Base-by-base conservation (phyloP, 129 eudicot species). In the Centaurea solstitialis region DNA sequence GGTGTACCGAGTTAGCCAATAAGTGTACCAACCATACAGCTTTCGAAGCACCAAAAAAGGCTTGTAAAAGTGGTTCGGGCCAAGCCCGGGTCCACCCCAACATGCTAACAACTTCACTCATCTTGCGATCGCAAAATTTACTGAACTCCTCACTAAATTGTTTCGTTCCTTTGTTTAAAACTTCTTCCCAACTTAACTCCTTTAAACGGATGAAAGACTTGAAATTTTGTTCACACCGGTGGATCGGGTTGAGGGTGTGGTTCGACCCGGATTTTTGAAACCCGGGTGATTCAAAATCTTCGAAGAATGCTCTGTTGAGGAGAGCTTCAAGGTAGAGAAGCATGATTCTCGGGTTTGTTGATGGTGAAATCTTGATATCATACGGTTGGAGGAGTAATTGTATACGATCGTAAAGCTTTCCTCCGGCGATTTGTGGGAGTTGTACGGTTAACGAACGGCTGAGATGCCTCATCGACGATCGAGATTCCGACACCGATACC, bases 31-130 rank as follows among this genome's bases (percentile, higher is more conserved):
- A 72, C 99, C 99, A 95, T 13, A 93, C 97, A 0, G 97, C 83
- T 66, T 92, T 94, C 0, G 98, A 93, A 0, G 99, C 97, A 5
- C 85, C 87, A 64, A 95, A 95, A 82, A 95, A 95, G 7, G 97
- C 89, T 68, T 95, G 99, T 78, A 95, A 45, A 18, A 95, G 93
- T 7, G 86, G 92, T 75, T 95, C 99, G 2, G 99, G 94, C 99
- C 98, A 95, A 8, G 99, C 97, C 20, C 90, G 89, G 78, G 87
- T 91, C 99, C 97, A 95, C 18, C 98, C 99, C 70, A 95, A 67
- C 92, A 92, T 83, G 7, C 88, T 89, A 64, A 95, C 99, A 76
- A 93, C 91, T 39, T 95, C 97, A 74, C 99, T 93, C 99, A 95
- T 95, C 67, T 95, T 95, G 79, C 95, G 61, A 20, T 95, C 99